These are phyloP conservation scores for Diaporthe vaccinii DNA, from an alignment of 2,329 filamentous ascomycete species.

Conservation along the genomic window DNA sequence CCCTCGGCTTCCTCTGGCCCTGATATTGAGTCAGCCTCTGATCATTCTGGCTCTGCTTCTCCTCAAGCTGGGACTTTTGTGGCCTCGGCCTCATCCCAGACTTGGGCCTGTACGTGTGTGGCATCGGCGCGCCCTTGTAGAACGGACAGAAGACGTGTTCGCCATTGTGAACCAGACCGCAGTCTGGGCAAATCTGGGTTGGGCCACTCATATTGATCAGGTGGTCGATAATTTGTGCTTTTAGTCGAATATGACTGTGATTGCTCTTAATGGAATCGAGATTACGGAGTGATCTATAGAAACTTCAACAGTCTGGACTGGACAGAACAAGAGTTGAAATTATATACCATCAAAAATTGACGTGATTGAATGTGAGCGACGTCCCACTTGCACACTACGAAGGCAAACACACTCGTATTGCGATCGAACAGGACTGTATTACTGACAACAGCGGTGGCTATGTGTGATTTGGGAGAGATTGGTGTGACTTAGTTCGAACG, in stretches of 20 bases:
- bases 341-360: neutral
- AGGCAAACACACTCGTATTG: neutral
- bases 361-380: neutral
- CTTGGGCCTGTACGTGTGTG: neutral
- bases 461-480: neutral
- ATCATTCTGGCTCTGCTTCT: neutral
- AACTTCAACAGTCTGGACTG: no score
- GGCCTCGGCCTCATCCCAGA: conserved; percentile 9
- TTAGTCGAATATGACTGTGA: no score
- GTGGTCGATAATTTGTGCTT: neutral
- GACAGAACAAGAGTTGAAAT: no score
- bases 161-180: conserved; percentile 21
- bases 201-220: conserved; percentile 9
- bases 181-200: conserved; percentile 23
- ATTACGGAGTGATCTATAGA: no score
- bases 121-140: neutral
- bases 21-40: neutral
- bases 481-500: neutral
- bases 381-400: neutral
- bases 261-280: neutral
- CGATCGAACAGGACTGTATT: neutral
- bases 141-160: conserved; percentile 26
- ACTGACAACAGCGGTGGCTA: neutral
- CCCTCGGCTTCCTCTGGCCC: neutral
- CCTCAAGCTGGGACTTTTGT: neutral